A percentile compares a stretch with the other conserved stretches of the same genome.
Conservation (phyloP, 2,329 filamentous ascomycete genomes). For the Rutstroemia sp. region DNA sequence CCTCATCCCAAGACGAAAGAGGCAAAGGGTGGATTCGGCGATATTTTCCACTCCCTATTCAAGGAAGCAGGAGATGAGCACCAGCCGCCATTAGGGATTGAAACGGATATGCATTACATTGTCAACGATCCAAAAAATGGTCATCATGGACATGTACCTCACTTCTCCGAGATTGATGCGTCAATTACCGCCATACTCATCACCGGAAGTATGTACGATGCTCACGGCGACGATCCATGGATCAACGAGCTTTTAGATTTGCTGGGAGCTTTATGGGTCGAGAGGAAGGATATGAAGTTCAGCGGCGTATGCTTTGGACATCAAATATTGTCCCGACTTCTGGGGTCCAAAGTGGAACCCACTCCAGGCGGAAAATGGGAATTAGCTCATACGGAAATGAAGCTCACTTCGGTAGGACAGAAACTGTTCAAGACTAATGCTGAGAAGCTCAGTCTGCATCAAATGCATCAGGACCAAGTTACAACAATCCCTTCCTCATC, state of each 20-base stretch:
- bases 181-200: slow-evolving; percentile 73
- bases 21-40: slow-evolving; percentile 45
- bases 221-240: slow-evolving; percentile 69
- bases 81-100: slow-evolving; percentile 45
- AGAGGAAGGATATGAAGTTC: slow-evolving; percentile 54
- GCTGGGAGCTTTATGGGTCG: slow-evolving; percentile 48
- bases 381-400: slow-evolving; percentile 62
- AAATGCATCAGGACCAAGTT: slow-evolving; percentile 82
- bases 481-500: slow-evolving; percentile 40
- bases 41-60: slow-evolving; percentile 46
- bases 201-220: slow-evolving; percentile 67
- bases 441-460: slow-evolving; percentile 55
- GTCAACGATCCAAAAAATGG: slow-evolving; percentile 31
- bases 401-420: slow-evolving; percentile 62
- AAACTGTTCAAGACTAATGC: slow-evolving; percentile 47
- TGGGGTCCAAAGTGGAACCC: slow-evolving; percentile 59
- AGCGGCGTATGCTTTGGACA: slow-evolving; percentile 90
- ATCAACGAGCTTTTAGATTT: slow-evolving; percentile 68
- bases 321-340: slow-evolving; percentile 70
- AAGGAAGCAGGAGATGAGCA: slow-evolving; percentile 43
- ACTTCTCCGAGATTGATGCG: slow-evolving; percentile 1
- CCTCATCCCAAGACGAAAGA: slow-evolving; percentile 43
- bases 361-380: slow-evolving; percentile 69
- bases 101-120: slow-evolving; percentile 48
- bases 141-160: background rate